These are phyloP conservation scores for Ceratocystis lukuohia DNA, from an alignment of 2,329 filamentous ascomycete genomes.

Conservation along the genomic window DNA sequence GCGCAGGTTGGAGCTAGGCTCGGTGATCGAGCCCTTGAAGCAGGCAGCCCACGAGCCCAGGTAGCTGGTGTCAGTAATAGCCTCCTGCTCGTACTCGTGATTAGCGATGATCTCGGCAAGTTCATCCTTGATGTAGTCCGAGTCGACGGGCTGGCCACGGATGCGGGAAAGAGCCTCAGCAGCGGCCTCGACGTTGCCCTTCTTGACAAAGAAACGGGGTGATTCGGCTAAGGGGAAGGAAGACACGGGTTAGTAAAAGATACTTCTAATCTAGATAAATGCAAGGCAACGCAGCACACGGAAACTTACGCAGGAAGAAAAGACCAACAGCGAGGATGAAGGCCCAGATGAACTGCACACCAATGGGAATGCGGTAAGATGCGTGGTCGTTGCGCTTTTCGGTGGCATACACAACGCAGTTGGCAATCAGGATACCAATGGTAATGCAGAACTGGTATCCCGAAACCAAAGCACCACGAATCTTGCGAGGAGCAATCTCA, in stretches of 20 bases:
- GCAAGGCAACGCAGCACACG: not conserved
- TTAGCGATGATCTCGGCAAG: conserved; percentile 79
- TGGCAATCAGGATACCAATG: conserved; percentile 61
- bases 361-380: conserved; percentile 70
- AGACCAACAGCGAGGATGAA: conserved; percentile 60
- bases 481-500: conserved; percentile 61
- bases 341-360: conserved; percentile 68
- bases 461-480: conserved; percentile 64
- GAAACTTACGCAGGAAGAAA: conserved; percentile 45
- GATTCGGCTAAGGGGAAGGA: conserved; percentile 45
- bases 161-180: conserved; percentile 49
- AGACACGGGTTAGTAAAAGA: not conserved
- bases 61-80: conserved; percentile 53
- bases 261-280: not conserved
- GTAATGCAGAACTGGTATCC: conserved; percentile 78
- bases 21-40: conserved; percentile 50
- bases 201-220: conserved; percentile 74
- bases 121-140: conserved; percentile 63
- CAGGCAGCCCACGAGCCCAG: conserved; percentile 55
- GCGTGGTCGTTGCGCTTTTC: conserved; percentile 47
- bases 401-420: conserved; percentile 60
- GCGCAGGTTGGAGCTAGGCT: conserved; percentile 53
- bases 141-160: conserved; percentile 59
- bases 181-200: conserved; percentile 53
- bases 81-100: conserved; percentile 65